A percentile compares a stretch with the other conserved stretches of the same genome.
phyloP scores from a whole-genome alignment of 2,329 filamentous ascomycete genomes.

The Claviceps cyperi region DNA sequence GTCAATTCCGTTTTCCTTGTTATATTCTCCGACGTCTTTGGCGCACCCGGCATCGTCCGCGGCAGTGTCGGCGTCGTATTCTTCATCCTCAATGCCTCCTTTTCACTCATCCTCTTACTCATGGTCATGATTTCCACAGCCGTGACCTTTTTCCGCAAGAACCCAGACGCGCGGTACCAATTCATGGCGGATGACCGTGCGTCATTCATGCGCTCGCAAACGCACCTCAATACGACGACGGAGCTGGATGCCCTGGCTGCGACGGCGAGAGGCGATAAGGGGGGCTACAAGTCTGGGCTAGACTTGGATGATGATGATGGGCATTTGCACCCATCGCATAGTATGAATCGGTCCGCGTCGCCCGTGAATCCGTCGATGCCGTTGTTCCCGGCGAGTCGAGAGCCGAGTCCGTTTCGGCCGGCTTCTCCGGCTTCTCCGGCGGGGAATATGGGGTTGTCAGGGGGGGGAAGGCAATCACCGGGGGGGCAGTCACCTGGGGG shows the following conservation, averaged over 20 bases:
- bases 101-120: slow-evolving; percentile 67
- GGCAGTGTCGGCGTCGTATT: slow-evolving; percentile 81
- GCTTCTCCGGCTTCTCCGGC: slow-evolving; percentile 20
- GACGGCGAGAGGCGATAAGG: slow-evolving; percentile 65
- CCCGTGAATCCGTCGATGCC: slow-evolving; percentile 29
- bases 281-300: slow-evolving; percentile 20
- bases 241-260: slow-evolving; percentile 81
- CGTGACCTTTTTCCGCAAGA: slow-evolving; percentile 71
- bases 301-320: slow-evolving; percentile 29
- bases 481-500: neutral
- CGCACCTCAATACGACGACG: slow-evolving; percentile 58
- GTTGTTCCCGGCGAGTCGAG: slow-evolving; percentile 25
- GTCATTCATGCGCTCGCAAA: slow-evolving; percentile 92
- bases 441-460: slow-evolving; percentile 9
- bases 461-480: neutral
- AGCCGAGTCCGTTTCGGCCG: slow-evolving; percentile 22
- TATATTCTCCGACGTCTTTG: slow-evolving; percentile 75
- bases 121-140: slow-evolving; percentile 49
- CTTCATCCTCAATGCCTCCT: slow-evolving; percentile 73
- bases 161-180: slow-evolving; percentile 85
- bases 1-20: slow-evolving; percentile 77
- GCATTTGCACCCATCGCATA: slow-evolving; percentile 23
- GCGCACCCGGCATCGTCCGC: slow-evolving; percentile 65
- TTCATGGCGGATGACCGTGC: slow-evolving; percentile 90
- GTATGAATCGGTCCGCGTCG: slow-evolving; percentile 11